phyloP scores from a whole-genome alignment of 345 rosid genomes.

The Nephelium lappaceum region DNA sequence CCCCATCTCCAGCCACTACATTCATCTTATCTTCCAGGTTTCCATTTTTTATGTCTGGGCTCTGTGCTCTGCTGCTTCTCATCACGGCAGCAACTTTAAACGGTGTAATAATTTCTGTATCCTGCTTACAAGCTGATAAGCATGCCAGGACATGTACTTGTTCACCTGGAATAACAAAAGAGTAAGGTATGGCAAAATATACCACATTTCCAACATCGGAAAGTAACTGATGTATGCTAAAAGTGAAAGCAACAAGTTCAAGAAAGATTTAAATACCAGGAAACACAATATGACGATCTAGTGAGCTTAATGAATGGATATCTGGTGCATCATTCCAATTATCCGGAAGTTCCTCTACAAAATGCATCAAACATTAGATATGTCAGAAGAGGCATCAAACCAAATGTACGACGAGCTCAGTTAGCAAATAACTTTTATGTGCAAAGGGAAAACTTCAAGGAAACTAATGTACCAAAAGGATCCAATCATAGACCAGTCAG shows the following conservation, averaged over 20 bases:
- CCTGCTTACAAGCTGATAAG: constrained; percentile 78
- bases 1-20: constrained; percentile 47
- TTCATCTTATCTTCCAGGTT: constrained; percentile 36
- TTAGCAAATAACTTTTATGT: not conserved
- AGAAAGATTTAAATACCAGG: constrained; percentile 57
- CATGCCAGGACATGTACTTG: constrained; percentile 89
- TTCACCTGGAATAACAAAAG: constrained; percentile 65
- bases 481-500: not conserved
- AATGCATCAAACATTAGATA: constrained; percentile 24
- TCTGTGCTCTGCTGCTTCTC: constrained; percentile 68
- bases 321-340: constrained; percentile 64
- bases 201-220: not conserved
- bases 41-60: constrained; percentile 54
- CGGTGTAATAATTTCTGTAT: constrained; percentile 84
- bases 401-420: not conserved
- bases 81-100: constrained; percentile 92
- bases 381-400: not conserved
- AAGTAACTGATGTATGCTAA: constrained; percentile 9
- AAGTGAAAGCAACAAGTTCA: constrained; percentile 18
- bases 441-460: constrained; percentile 5
- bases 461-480: not conserved
- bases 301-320: constrained; percentile 60
- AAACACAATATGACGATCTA: constrained; percentile 89
- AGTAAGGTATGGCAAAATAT: constrained; percentile 19
- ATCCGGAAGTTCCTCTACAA: constrained; percentile 72